Conservation (phyloP, 2,329 filamentous ascomycete genomes). For the Ceratocystis eucalypticola region DNA sequence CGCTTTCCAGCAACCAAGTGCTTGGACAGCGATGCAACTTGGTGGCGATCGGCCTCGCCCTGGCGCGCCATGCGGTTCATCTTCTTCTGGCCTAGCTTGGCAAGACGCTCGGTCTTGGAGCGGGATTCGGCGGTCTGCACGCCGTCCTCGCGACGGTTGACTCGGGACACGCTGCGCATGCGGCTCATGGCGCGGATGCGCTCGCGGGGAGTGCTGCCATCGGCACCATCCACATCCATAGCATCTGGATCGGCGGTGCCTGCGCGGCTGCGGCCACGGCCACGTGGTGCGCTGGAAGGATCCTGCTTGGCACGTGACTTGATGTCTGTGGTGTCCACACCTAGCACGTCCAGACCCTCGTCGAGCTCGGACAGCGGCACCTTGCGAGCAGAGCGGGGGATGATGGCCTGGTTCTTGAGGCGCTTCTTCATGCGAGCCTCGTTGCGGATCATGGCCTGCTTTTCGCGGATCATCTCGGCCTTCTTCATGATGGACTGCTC, state of each 20-base stretch:
- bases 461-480: conserved; percentile 89
- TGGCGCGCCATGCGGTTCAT: conserved; percentile 97
- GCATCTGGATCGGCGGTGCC: conserved; percentile 52
- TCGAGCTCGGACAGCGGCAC: conserved; percentile 81
- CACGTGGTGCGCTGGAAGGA: conserved; percentile 48
- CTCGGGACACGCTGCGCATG: conserved; percentile 35
- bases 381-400: conserved; percentile 68
- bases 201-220: conserved; percentile 34
- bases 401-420: conserved; percentile 91
- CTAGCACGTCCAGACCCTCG: conserved; percentile 68
- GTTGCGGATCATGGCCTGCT: conserved; percentile 82
- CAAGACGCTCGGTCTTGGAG: conserved; percentile 69
- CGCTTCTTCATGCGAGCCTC: conserved; percentile 91
- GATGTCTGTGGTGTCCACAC: conserved; percentile 68
- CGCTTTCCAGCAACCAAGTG: conserved; percentile 92
- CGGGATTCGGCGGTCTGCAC: conserved; percentile 54
- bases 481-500: conserved; percentile 81
- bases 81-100: conserved; percentile 89
- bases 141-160: conserved; percentile 63
- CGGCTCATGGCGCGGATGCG: conserved; percentile 58
- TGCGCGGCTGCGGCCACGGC: conserved; percentile 51
- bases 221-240: conserved; percentile 55
- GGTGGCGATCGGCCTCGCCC: conserved; percentile 92
- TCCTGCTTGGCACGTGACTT: conserved; percentile 55
- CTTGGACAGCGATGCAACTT: conserved; percentile 66